Evolutionary conservation across 164 flowering plant genomes (phyloP), one percentile per base, ranked within the genome.

Genomic region (Buxus sempervirens): DNA sequence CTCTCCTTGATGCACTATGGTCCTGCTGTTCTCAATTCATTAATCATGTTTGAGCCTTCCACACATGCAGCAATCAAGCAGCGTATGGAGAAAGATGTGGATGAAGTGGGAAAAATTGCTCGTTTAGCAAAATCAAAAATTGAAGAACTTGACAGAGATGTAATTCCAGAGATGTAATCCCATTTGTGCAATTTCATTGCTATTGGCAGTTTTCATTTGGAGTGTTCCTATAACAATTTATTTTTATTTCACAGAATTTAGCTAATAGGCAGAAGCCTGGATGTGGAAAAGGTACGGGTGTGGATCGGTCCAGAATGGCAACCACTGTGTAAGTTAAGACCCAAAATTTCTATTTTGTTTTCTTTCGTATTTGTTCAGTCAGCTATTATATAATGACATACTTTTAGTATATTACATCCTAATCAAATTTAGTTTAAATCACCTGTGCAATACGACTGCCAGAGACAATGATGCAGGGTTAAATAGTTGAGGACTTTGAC

Each of bases 11-110:
- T 45, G 51, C 13, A 45, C 16, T 45, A 10, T 45, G 51, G 14
- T 10, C 18, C 16, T 27, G 8, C 36, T 58, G 38, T 58, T 58
- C n/a, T 58, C 38, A 58, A 26, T n/a, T 14, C n/a, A 27, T 18
- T 26, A 27, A 16, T 20, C 60, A 16, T 58, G 38, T 15, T 23
- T 57, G 27, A 22, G 26, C 20, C 22, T 21, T 12, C n/a, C 38
- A 28, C 25, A 36, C 22, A 22, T 79, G 60, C 80, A 90, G 92
- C 84, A 60, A 88, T 90, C 76, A 88, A 85, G 80, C 81, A 84
- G 68, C 79, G 87, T 55, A 88, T 90, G 93, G 91, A 86, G 78
- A 90, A 86, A 75, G 93, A 88, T 80, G 86, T 90, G 49, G 90
- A 90, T 73, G 93, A 90, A 79, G 93, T 85, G 56, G 86, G 89